These are phyloP conservation scores for Sporothrix humicola DNA, from an alignment of 2,329 filamentous ascomycete species.

Conservation along the genomic window DNA sequence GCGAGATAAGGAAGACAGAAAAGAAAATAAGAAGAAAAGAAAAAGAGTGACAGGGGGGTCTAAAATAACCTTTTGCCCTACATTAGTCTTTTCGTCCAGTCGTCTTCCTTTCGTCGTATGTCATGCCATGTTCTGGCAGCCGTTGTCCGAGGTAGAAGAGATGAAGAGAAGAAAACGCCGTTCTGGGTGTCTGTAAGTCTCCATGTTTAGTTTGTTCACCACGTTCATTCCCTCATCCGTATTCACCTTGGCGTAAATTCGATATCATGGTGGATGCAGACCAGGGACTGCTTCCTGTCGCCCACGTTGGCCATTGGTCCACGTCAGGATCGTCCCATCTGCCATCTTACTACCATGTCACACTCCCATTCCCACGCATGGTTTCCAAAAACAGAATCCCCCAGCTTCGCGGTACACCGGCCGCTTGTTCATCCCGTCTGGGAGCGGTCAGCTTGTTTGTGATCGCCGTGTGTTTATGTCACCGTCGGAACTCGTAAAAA, in stretches of 20 bases:
- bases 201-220: background rate
- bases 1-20: constrained; percentile 1
- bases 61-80: background rate
- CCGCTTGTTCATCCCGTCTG: background rate
- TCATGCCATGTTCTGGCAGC: too few species aligned
- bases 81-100: background rate
- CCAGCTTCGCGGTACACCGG: background rate
- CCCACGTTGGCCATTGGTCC: too few species aligned
- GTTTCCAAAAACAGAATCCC: background rate
- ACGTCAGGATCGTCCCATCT: background rate
- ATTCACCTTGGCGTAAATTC: background rate
- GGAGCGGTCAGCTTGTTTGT: background rate
- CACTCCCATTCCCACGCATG: too few species aligned
- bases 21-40: background rate
- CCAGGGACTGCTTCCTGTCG: too few species aligned
- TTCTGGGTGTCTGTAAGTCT: background rate
- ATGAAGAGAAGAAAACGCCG: background rate
- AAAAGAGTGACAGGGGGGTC: background rate
- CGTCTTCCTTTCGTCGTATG: background rate
- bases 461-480: background rate
- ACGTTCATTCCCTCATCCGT: too few species aligned
- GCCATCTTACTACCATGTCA: background rate
- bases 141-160: too few species aligned
- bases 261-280: background rate
- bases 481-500: background rate